Conservation (phyloP, 75 land plant genomes). For the Pinus tabuliformis region DNA sequence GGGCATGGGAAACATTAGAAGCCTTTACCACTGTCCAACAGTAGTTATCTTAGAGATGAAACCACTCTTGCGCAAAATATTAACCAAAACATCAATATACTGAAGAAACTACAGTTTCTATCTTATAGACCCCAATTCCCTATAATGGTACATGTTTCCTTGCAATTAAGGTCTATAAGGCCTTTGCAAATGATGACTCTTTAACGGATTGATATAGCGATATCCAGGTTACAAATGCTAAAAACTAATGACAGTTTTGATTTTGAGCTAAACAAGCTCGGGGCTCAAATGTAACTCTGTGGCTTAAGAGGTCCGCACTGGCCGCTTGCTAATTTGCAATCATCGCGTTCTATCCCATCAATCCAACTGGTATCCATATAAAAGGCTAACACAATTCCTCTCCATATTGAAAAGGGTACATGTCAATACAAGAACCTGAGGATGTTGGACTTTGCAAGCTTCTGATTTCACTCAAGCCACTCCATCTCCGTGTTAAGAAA, state of each 20-base stretch:
- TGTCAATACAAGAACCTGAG: not conserved
- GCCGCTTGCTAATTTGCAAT: too few relatives aligned
- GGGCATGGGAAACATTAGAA: not conserved
- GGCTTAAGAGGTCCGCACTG: too few relatives aligned
- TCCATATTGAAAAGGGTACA: not conserved
- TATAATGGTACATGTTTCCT: not conserved
- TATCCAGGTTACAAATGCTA: not conserved
- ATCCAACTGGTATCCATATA: too few relatives aligned
- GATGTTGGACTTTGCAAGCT: not conserved
- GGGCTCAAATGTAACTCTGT: too few relatives aligned
- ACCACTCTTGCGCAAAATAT: too few relatives aligned
- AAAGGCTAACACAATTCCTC: not conserved
- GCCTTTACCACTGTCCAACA: not conserved
- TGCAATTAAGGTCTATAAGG: not conserved
- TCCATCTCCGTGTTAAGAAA: not conserved
- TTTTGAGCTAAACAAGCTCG: too few relatives aligned
- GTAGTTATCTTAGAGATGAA: too few relatives aligned
- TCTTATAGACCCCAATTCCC: not conserved
- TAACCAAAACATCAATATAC: too few relatives aligned
- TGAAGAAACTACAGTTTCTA: not conserved
- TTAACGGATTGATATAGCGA: not conserved
- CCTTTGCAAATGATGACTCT: not conserved
- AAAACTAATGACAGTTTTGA: not conserved
- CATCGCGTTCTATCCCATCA: too few relatives aligned
- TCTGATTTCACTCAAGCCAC: not conserved